Evolutionary conservation across 495 filamentous ascomycete species (phyloP), one percentile per base, ranked within the genome.

Genomic region (Symbiotaphrina buchneri): DNA sequence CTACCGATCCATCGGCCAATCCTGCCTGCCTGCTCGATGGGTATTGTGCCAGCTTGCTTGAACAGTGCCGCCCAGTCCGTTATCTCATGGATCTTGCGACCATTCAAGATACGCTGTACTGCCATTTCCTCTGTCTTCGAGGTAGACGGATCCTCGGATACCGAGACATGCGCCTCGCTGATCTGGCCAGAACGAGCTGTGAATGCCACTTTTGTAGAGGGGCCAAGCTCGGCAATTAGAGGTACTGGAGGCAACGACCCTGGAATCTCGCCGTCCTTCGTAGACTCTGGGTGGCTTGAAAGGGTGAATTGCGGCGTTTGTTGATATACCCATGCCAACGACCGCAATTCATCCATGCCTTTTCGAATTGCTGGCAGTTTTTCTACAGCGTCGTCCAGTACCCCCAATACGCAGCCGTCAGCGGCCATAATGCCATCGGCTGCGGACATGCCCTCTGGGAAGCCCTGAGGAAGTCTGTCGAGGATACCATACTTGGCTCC

Each of bases 291-390:
- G 10, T 59, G 55, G 13, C 61, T 68, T 5, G 65, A 69, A 28
- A 91, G 73, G 16, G 65, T 74, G 46, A 94, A 92, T 41, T 73
- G 67, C 0, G 83, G 83, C 13, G 83, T 93, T 47, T 91, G 79
- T 2, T 59, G 62, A 47, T 71, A 90, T 40, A 74, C 72, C 78
- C 80, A 91, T 8, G 74, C 69, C 4, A 52, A 43, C 0, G 76
- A 80, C 67, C 79, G 27, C 20, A 13, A 18, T 18, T 31, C 16
- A 31, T 55, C 46, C 28, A 74, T 50, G 5, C 71, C 70, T 27
- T 65, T 58, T 17, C 41, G 32, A 25, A 82, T 64, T 13, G 63
- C 54, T 0, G 54, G 47, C 11, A 68, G 47, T 10, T 51, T 42
- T 3, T 53, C 44, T 18, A 57, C 49, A 2, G 54, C 42, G 5